Evolutionary conservation across 2,329 filamentous ascomycete genomes (phyloP).

Genomic region (Botrytis byssoidea): DNA sequence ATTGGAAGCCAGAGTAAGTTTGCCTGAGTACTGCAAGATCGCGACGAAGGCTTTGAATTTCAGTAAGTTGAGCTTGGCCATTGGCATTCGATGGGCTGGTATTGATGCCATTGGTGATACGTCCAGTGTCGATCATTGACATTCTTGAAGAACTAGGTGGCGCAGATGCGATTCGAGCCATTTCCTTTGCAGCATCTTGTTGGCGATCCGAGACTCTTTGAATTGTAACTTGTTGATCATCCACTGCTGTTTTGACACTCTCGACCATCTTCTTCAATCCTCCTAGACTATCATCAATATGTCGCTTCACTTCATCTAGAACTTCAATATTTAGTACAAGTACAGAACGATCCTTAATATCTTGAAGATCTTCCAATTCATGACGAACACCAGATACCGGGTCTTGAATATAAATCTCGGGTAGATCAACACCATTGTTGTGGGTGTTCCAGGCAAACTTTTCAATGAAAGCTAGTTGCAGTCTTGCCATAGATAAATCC

Average conservation of each 20-base stretch:
- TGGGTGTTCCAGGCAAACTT: conserved; percentile 99
- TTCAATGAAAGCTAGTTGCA: conserved; percentile 96
- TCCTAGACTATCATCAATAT: conserved; percentile 89
- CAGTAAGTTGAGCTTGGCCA: conserved; percentile 62
- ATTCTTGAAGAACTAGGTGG: conserved; percentile 31
- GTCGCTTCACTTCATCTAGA: conserved; percentile 92
- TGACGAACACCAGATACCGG: conserved; percentile 94
- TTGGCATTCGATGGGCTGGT: conserved; percentile 35
- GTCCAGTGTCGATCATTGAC: conserved; percentile 34
- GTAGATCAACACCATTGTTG: conserved; percentile 85
- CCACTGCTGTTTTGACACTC: conserved; percentile 77
- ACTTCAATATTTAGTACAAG: conserved; percentile 92
- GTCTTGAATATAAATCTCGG: conserved; percentile 98
- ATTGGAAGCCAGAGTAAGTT: conserved; percentile 87
- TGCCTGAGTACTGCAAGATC: conserved; percentile 91
- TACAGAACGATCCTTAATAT: conserved; percentile 93
- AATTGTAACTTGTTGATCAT: conserved; percentile 77
- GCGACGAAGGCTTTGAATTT: conserved; percentile 78
- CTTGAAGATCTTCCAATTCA: conserved; percentile 86
- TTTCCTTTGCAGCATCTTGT: conserved; percentile 82
- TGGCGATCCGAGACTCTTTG: conserved; percentile 88
- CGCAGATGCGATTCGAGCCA: conserved; percentile 53
- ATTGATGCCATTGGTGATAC: conserved; percentile 29
- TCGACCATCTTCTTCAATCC: conserved; percentile 80
- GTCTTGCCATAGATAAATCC: conserved; percentile 79